A percentile compares a stretch with the other conserved stretches of the same genome.
Conservation (phyloP, 805 yeast genomes). For the Isabelozyma heimii region DNA sequence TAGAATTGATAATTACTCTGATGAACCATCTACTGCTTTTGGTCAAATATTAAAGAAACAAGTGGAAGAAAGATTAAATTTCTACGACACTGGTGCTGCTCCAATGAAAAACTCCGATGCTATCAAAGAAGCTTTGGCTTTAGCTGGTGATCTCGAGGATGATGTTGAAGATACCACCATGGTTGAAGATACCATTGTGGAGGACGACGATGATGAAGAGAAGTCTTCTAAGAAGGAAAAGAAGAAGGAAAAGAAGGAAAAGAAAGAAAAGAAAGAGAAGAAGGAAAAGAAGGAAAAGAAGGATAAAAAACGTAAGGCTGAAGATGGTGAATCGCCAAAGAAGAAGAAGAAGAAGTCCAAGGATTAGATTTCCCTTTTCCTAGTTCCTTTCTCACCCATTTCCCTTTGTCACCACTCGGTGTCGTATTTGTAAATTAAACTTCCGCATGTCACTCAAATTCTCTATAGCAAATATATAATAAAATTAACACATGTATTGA, state of each 20-base stretch:
- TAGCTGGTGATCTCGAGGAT: constrained; percentile 52
- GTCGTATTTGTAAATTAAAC: constrained; percentile 23
- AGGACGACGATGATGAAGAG: constrained; percentile 12
- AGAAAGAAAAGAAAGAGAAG: constrained; percentile 30
- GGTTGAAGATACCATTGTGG: constrained; percentile 17
- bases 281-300: constrained; percentile 32
- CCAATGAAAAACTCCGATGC: constrained; percentile 97
- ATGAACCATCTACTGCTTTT: constrained; percentile 85
- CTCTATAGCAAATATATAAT: background rate
- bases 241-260: constrained; percentile 23
- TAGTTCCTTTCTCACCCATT: background rate
- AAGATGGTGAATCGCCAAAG: constrained; percentile 36
- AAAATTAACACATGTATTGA: background rate
- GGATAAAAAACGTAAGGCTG: constrained; percentile 32
- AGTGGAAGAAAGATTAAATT: constrained; percentile 95
- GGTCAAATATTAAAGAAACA: constrained; percentile 91
- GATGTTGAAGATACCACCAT: constrained; percentile 23
- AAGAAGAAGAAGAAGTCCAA: constrained; percentile 47
- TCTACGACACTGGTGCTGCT: constrained; percentile 94
- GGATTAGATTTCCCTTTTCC: constrained; percentile 23
- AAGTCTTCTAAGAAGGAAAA: constrained; percentile 17
- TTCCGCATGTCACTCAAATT: constrained; percentile 20
- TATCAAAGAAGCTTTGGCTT: constrained; percentile 83
- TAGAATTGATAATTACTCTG: constrained; percentile 96
- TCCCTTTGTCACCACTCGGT: background rate